phyloP scores from a whole-genome alignment of 345 rosid genomes.

The Iberis pinnata region DNA sequence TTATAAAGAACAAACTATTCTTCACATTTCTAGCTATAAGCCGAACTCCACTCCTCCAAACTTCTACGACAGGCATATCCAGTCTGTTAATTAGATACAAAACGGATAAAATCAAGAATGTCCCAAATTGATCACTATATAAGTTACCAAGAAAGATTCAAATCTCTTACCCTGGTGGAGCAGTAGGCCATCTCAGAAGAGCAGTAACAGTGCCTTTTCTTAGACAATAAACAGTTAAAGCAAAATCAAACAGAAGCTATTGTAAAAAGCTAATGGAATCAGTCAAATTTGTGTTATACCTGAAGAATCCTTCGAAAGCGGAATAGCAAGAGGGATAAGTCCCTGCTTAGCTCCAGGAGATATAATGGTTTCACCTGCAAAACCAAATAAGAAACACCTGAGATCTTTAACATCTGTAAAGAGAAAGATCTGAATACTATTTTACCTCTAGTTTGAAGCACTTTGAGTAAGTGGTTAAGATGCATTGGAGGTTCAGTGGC shows the following conservation, averaged over 20 bases:
- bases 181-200: slow-evolving; percentile 86
- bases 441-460: slow-evolving; percentile 67
- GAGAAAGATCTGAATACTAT: background rate
- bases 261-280: background rate
- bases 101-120: background rate
- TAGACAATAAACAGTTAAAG: background rate
- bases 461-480: slow-evolving; percentile 58
- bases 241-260: background rate
- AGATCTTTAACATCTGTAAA: background rate
- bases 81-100: slow-evolving; percentile 42
- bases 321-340: slow-evolving; percentile 65
- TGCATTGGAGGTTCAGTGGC: slow-evolving; percentile 60
- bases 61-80: slow-evolving; percentile 92
- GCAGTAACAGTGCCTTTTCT: slow-evolving; percentile 68
- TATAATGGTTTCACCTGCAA: slow-evolving; percentile 57
- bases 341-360: slow-evolving; percentile 76
- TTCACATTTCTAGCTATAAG: slow-evolving; percentile 82
- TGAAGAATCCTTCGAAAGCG: slow-evolving; percentile 57
- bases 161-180: slow-evolving; percentile 67
- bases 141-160: background rate
- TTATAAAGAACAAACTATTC: background rate
- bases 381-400: background rate
- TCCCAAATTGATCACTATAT: background rate
- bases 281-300: slow-evolving; percentile 30
- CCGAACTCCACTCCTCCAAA: slow-evolving; percentile 75